Evolutionary conservation across 148 eudicot genomes (phyloP).

Genomic region (Camellia japonica): DNA sequence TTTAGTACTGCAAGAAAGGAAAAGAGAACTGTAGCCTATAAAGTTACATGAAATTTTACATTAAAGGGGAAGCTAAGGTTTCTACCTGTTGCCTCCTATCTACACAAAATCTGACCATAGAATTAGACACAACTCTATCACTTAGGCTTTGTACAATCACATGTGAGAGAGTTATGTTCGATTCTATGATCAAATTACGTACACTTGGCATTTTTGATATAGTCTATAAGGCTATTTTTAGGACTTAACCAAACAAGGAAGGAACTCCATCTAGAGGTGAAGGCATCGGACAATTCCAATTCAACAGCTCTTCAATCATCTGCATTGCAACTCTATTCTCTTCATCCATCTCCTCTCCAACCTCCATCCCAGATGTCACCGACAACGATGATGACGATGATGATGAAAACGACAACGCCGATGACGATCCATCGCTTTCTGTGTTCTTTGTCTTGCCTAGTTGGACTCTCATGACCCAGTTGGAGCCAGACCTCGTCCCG

Average conservation of each 20-base stretch:
- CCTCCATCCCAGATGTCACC: slow-evolving; percentile 16
- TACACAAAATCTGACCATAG: too few species aligned
- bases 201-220: too few species aligned
- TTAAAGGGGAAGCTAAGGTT: too few species aligned
- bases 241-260: background rate
- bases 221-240: too few species aligned
- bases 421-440: background rate
- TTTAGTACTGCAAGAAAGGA: too few species aligned
- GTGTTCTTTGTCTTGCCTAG: slow-evolving; percentile 37
- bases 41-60: too few species aligned
- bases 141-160: too few species aligned
- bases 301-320: slow-evolving; percentile 83
- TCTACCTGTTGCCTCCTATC: too few species aligned
- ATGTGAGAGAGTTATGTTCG: too few species aligned
- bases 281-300: slow-evolving; percentile 45
- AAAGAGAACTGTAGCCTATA: too few species aligned
- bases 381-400: slow-evolving; percentile 11
- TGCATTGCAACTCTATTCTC: slow-evolving; percentile 72
- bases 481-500: slow-evolving; percentile 55
- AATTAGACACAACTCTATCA: too few species aligned
- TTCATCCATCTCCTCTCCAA: slow-evolving; percentile 37
- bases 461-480: slow-evolving; percentile 77
- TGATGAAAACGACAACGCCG: slow-evolving; percentile 9
- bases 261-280: slow-evolving; percentile 5
- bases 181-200: too few species aligned